A percentile compares a stretch with the other conserved stretches of the same genome.
These are phyloP conservation scores for Astragalus membranaceus DNA, from an alignment of 306 rosid genomes.

Conservation along the genomic window DNA sequence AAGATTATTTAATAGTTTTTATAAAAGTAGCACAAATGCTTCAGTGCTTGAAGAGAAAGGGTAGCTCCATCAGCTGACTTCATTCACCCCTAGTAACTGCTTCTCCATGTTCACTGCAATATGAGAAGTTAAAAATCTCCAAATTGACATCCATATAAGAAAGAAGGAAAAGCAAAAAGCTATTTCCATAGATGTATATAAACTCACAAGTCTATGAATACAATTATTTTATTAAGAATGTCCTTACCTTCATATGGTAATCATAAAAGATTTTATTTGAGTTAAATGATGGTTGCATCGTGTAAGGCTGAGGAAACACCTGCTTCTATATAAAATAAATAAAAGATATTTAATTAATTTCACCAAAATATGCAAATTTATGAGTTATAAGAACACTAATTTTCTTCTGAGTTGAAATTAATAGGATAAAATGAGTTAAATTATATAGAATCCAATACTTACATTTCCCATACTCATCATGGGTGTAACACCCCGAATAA, in stretches of 20 bases:
- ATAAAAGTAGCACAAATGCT: not conserved
- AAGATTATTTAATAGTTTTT: not conserved
- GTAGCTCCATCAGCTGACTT: not conserved
- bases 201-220: not conserved
- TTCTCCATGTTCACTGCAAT: not conserved
- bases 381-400: not conserved
- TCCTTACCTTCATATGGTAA: not conserved
- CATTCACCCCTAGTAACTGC: not conserved
- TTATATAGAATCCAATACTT: not conserved
- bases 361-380: not conserved
- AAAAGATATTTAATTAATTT: not conserved
- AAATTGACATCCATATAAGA: not conserved
- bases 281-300: not conserved
- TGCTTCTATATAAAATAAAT: not conserved
- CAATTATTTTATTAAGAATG: not conserved
- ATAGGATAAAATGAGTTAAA: not conserved
- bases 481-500: no score
- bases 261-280: not conserved
- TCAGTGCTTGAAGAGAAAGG: not conserved
- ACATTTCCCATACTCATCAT: not conserved
- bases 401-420: not conserved
- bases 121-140: not conserved
- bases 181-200: not conserved
- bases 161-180: not conserved
- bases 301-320: not conserved